Percentiles rank a stretch among this genome's conserved stretches.
phyloP scores from a whole-genome alignment of 345 rosid genomes.

The Geranium rotundifolium region DNA sequence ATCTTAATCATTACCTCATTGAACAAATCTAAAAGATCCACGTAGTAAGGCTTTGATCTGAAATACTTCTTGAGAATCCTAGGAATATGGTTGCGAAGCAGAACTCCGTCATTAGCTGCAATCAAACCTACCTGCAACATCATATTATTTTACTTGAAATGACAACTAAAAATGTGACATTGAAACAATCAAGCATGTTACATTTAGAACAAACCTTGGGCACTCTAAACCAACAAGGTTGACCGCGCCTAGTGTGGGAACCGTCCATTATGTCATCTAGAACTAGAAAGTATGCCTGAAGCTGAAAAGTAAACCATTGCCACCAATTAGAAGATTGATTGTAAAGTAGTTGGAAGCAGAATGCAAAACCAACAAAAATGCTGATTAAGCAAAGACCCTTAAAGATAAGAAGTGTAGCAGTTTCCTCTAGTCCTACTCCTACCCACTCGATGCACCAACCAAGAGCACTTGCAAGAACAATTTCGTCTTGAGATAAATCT shows the following conservation, averaged over 20 bases:
- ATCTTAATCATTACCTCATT: constrained; percentile 29
- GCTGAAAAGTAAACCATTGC: constrained; percentile 25
- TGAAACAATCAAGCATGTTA: background rate
- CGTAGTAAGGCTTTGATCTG: constrained; percentile 40
- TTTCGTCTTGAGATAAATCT: constrained; percentile 51
- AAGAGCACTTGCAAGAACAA: constrained; percentile 61
- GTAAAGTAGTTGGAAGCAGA: background rate
- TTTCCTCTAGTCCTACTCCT: constrained; percentile 8
- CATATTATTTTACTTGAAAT: background rate
- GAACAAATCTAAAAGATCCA: constrained; percentile 42
- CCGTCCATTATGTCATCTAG: constrained; percentile 81
- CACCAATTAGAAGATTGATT: constrained; percentile 4
- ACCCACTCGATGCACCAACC: constrained; percentile 97
- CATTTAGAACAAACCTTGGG: constrained; percentile 39
- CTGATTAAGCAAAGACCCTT: background rate
- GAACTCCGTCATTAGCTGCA: constrained; percentile 44
- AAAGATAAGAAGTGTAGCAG: background rate
- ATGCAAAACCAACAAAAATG: background rate
- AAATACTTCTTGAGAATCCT: constrained; percentile 45
- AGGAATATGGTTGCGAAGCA: constrained; percentile 36
- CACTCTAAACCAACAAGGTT: constrained; percentile 75
- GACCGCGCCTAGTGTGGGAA: constrained; percentile 76
- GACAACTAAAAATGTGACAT: too few species aligned
- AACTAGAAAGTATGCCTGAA: constrained; percentile 72
- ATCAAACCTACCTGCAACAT: constrained; percentile 61